phyloP scores from a whole-genome alignment of 805 yeast genomes.

The Zygosaccharomyces kombuchaensis region DNA sequence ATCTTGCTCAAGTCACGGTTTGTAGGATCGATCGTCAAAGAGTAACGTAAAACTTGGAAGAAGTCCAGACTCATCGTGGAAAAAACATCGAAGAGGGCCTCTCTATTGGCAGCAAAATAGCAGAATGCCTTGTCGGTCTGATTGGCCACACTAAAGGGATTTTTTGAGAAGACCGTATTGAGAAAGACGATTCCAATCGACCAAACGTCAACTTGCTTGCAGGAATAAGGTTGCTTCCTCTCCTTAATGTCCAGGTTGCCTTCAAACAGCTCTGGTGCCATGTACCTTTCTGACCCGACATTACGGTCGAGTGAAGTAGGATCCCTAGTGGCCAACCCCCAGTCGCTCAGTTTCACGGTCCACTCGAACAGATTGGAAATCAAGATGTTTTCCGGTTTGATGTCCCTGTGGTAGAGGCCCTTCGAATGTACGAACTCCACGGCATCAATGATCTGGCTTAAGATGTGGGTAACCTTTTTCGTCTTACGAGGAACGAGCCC shows the following conservation, averaged over 20 bases:
- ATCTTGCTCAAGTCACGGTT: slow-evolving; percentile 67
- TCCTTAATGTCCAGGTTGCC: slow-evolving; percentile 35
- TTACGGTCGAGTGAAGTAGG: slow-evolving; percentile 66
- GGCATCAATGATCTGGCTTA: slow-evolving; percentile 64
- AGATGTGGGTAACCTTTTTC: slow-evolving; percentile 47
- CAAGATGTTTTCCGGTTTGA: slow-evolving; percentile 75
- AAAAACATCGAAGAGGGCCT: slow-evolving; percentile 85
- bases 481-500: slow-evolving; percentile 53
- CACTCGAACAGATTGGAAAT: slow-evolving; percentile 47
- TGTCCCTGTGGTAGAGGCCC: slow-evolving; percentile 77
- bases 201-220: slow-evolving; percentile 85
- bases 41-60: slow-evolving; percentile 74
- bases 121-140: slow-evolving; percentile 76
- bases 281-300: slow-evolving; percentile 84
- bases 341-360: slow-evolving; percentile 62
- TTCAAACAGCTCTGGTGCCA: slow-evolving; percentile 92
- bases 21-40: slow-evolving; percentile 79
- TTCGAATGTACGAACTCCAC: slow-evolving; percentile 65
- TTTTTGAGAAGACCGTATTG: slow-evolving; percentile 81
- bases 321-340: slow-evolving; percentile 62
- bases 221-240: slow-evolving; percentile 58
- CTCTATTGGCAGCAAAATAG: slow-evolving; percentile 83
- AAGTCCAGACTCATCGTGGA: slow-evolving; percentile 84
- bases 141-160: slow-evolving; percentile 80
- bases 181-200: slow-evolving; percentile 78